Percentiles rank a stretch among this genome's conserved stretches.
These are phyloP conservation scores for Didymosphaeria variabile DNA, from an alignment of 2,329 filamentous ascomycete species.

Conservation along the genomic window DNA sequence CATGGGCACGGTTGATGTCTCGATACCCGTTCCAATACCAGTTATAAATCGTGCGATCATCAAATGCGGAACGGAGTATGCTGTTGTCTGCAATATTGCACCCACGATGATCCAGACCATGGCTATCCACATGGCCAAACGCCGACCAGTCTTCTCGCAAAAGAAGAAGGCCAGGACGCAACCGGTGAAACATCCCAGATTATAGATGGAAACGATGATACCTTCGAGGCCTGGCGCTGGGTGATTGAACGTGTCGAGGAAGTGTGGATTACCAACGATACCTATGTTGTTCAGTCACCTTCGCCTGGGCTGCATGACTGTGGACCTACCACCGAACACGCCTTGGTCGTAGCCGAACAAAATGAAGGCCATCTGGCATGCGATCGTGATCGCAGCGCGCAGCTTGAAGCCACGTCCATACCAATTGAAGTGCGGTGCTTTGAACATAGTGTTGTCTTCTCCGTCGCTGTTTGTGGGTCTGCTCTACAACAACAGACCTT, in stretches of 20 bases:
- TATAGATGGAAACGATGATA: constrained; percentile 56
- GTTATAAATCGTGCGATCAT: constrained; percentile 62
- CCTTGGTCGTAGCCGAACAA: constrained; percentile 51
- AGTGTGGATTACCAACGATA: constrained; percentile 54
- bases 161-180: constrained; percentile 50
- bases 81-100: constrained; percentile 48
- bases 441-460: constrained; percentile 25
- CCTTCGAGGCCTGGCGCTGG: constrained; percentile 51
- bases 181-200: constrained; percentile 50
- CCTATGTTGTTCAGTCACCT: not conserved
- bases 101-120: constrained; percentile 55
- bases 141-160: constrained; percentile 48
- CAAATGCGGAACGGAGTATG: constrained; percentile 53
- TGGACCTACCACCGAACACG: constrained; percentile 43
- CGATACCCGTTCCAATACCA: constrained; percentile 63
- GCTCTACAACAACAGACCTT: not conserved
- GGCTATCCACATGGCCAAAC: constrained; percentile 53
- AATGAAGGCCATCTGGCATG: constrained; percentile 42
- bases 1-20: constrained; percentile 62
- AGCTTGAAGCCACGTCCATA: constrained; percentile 40
- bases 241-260: constrained; percentile 51
- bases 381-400: constrained; percentile 38
- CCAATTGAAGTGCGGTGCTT: constrained; percentile 36
- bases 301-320: not conserved
- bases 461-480: not conserved